These are phyloP conservation scores for Myrica gale DNA, from an alignment of 306 rosid species.

Conservation along the genomic window DNA sequence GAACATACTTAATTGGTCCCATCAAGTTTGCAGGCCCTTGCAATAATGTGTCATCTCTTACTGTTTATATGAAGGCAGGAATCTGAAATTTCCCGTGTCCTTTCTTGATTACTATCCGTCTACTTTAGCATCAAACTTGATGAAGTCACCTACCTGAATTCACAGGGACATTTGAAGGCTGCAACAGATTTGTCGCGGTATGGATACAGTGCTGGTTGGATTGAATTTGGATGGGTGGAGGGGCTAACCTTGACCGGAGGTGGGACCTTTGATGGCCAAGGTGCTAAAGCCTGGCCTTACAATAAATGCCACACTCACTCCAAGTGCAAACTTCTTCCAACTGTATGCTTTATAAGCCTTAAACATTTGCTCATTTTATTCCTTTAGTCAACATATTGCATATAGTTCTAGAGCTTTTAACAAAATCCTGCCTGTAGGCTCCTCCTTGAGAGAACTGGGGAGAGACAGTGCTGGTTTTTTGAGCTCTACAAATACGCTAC, in stretches of 20 bases:
- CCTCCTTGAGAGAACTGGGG: background rate
- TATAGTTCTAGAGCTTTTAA: background rate
- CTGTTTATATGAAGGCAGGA: constrained; percentile 42
- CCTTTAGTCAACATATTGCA: background rate
- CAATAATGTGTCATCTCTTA: constrained; percentile 34
- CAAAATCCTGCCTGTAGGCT: background rate
- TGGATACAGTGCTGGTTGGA: constrained; percentile 39
- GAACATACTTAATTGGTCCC: constrained; percentile 44
- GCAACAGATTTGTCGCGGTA: constrained; percentile 41
- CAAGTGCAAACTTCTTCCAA: constrained; percentile 51
- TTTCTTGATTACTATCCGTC: background rate
- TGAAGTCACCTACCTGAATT: background rate
- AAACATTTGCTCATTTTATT: background rate
- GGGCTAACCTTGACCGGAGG: constrained; percentile 51
- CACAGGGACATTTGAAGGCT: constrained; percentile 53
- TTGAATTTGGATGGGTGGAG: constrained; percentile 36
- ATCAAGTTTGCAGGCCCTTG: constrained; percentile 44
- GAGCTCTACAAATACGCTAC: background rate
- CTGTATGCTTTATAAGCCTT: constrained; percentile 27
- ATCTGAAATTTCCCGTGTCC: background rate
- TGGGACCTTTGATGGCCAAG: constrained; percentile 53
- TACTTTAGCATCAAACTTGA: background rate
- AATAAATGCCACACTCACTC: constrained; percentile 40
- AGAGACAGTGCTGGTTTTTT: background rate
- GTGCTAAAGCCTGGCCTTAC: constrained; percentile 51